These are phyloP conservation scores for Chaetomium sp. DNA, from an alignment of 2,329 filamentous ascomycete species.

Conservation along the genomic window DNA sequence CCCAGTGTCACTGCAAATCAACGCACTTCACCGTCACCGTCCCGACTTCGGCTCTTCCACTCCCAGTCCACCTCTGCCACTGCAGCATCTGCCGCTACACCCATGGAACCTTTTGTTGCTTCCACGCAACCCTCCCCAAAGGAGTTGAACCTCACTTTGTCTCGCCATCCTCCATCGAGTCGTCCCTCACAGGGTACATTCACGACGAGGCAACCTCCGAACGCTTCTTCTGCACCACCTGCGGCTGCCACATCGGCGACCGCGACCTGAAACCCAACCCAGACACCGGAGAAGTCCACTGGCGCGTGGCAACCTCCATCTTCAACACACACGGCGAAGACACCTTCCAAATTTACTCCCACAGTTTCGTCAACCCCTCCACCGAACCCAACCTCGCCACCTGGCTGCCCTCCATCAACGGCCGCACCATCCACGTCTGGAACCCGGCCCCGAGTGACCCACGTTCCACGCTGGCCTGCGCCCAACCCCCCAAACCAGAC, in stretches of 20 bases:
- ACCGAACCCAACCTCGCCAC: constrained; percentile 44
- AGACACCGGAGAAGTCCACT: constrained; percentile 37
- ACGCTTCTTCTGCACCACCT: constrained; percentile 50
- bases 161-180: constrained; percentile 42
- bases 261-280: constrained; percentile 34
- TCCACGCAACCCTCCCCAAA: constrained; percentile 45
- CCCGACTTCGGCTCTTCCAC: constrained; percentile 43
- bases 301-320: constrained; percentile 46
- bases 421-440: constrained; percentile 39
- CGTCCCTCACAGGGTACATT: constrained; percentile 44
- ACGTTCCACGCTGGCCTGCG: constrained; percentile 33
- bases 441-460: constrained; percentile 42
- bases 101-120: constrained; percentile 47
- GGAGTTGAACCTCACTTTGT: constrained; percentile 45
- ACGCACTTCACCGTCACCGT: constrained; percentile 48
- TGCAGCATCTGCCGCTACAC: constrained; percentile 50
- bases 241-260: constrained; percentile 50
- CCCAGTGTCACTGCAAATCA: constrained; percentile 50
- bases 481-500: constrained; percentile 38
- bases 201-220: constrained; percentile 37
- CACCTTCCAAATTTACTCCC: constrained; percentile 42
- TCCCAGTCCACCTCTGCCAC: constrained; percentile 49
- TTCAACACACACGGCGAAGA: constrained; percentile 43
- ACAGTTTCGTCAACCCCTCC: constrained; percentile 44
- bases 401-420: constrained; percentile 41